Evolutionary conservation across 2,329 filamentous ascomycete species (phyloP).

Genomic region (Fusarium austroafricanum): DNA sequence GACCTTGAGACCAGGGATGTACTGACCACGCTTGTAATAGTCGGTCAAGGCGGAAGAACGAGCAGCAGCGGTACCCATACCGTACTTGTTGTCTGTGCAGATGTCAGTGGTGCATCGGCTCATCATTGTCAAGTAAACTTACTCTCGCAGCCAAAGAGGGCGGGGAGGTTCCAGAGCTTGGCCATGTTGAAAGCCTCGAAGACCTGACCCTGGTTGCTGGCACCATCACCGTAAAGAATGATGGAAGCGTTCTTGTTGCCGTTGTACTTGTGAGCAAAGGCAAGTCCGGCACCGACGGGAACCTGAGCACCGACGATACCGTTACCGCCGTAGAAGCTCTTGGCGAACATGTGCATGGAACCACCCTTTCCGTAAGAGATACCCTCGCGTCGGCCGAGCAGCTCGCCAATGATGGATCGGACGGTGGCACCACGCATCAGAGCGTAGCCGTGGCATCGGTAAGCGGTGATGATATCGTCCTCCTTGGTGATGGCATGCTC

Average conservation of each 20-base stretch:
- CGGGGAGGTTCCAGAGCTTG: conserved; percentile 96
- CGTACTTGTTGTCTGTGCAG: conserved; percentile 95
- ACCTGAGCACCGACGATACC: conserved; percentile 99
- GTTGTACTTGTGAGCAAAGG: conserved; percentile 96
- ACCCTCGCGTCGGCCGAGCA: conserved; percentile 93
- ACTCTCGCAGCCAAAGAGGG: conserved; percentile 99
- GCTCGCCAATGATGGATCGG: conserved; percentile 93
- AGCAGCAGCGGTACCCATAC: conserved; percentile 97
- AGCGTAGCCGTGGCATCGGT: conserved; percentile 98
- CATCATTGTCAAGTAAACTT: conserved; percentile 56
- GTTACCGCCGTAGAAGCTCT: conserved; percentile 98
- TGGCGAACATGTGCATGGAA: conserved; percentile 99
- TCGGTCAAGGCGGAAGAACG: conserved; percentile 96
- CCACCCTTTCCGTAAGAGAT: conserved; percentile 99
- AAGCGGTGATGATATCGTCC: conserved; percentile 97
- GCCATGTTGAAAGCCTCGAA: conserved; percentile 99
- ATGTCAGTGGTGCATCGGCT: conserved; percentile 20
- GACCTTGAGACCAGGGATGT: conserved; percentile 99
- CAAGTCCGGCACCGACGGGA: conserved; percentile 94
- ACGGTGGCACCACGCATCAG: conserved; percentile 94
- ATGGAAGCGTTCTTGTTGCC: conserved; percentile 87
- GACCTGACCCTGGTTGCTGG: conserved; percentile 98
- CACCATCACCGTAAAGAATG: conserved; percentile 96
- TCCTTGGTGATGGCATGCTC: conserved; percentile 92
- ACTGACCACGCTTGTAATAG: conserved; percentile 99